These are phyloP conservation scores for Ophiostoma sp. DNA, from an alignment of 2,329 filamentous ascomycete species.

Conservation along the genomic window DNA sequence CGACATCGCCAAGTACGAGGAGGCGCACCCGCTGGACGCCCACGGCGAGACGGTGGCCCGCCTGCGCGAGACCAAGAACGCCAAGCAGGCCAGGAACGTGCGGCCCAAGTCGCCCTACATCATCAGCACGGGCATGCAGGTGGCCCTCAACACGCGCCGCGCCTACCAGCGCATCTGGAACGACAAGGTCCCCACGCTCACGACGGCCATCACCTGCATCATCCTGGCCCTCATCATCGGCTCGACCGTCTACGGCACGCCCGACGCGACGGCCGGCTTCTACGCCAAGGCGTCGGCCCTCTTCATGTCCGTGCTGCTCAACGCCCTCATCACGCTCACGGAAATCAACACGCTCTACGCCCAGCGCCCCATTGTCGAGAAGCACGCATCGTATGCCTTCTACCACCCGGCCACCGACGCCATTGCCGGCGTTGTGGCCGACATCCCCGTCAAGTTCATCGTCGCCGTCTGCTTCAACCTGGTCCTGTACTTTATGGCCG, in stretches of 20 bases:
- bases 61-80: constrained; percentile 45
- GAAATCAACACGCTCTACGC: constrained; percentile 83
- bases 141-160: constrained; percentile 52
- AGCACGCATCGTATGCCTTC: not conserved
- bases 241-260: constrained; percentile 25
- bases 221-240: constrained; percentile 40
- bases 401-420: constrained; percentile 69
- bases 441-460: constrained; percentile 75
- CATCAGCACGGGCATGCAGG: constrained; percentile 53
- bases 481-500: constrained; percentile 80
- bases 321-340: constrained; percentile 73
- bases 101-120: constrained; percentile 55
- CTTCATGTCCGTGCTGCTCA: constrained; percentile 83
- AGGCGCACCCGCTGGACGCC: constrained; percentile 40
- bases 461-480: constrained; percentile 74
- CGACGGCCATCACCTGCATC: constrained; percentile 74
- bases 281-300: constrained; percentile 65
- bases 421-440: constrained; percentile 77
- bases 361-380: constrained; percentile 40
- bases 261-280: constrained; percentile 37
- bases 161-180: constrained; percentile 77
- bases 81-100: constrained; percentile 50
- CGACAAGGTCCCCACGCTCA: constrained; percentile 68
- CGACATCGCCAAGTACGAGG: constrained; percentile 53
- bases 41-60: constrained; percentile 40